Base-by-base conservation (phyloP, 2,329 filamentous ascomycete species). In the Hypoxylon sp. region DNA sequence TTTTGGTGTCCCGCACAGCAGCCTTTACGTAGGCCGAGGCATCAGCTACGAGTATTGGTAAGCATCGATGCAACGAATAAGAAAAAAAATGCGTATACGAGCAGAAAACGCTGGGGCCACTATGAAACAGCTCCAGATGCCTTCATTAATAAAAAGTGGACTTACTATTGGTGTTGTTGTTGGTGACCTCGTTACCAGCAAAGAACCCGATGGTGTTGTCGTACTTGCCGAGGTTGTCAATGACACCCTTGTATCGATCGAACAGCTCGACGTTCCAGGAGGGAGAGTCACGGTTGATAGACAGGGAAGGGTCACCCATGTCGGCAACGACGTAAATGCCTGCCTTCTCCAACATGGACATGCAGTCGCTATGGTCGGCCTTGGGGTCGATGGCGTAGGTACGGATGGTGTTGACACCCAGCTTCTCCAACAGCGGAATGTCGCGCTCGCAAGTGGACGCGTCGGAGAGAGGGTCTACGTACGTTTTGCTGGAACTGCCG, bases 161-260 rank as follows among this genome's bases (percentile, higher is more conserved):
- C 71, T 70, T 64, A 73, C 71, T 93, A 84, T 92, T 93, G 81
- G 87, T 91, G 64, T 82, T 80, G 70, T 86, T 83, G 81, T 93
- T 93, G 64, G 90, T 89, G 50, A 94, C 91, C 79, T 94, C 91
- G 77, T 94, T 94, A 73, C 91, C 91, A 55, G 91, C 89, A 75
- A 93, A 93, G 85, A 93, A 94, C 71, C 91, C 91, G 56, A 94
- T 83, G n/a, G 87, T 85, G 78, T 94, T 94, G 75, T 84, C 84
- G 80, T 91, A 93, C 70, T 87, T 82, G 65, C 85, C 81, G 70
- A 94, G 82, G 49, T 83, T 83, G 76, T 93, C 91, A 57, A 94
- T 79, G 68, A 94, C 91, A 48, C 79, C 79, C 63, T 88, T 89
- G 81, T 94, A 93, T 68, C 89, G 88, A 19, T 82, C 78, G 78